Evolutionary conservation across 371 early-diverging fungal species (phyloP).

Genomic region (Apophysomyces ossiformis): DNA sequence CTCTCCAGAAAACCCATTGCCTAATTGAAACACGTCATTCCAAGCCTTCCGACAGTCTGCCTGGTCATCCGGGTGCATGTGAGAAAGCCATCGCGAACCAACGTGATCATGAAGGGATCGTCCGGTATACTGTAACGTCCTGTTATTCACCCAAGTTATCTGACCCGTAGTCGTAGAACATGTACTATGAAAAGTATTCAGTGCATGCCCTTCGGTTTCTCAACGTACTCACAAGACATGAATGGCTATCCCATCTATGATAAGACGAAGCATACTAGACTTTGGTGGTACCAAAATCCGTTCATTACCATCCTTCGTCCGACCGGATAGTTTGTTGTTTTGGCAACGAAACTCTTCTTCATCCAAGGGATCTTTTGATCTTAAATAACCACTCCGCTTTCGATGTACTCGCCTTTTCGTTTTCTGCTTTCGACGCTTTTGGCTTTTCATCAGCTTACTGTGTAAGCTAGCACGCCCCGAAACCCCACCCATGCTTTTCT

Average conservation of each 20-base stretch:
- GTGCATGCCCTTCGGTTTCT: neutral
- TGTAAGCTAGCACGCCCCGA: neutral
- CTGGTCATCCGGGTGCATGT: slow-evolving; percentile 66
- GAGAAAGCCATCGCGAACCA: slow-evolving; percentile 56
- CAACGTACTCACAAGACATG: slow-evolving; percentile 63
- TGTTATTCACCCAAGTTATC: slow-evolving; percentile 70
- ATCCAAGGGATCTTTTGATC: slow-evolving; percentile 11
- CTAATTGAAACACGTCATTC: slow-evolving; percentile 58
- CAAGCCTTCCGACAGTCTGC: slow-evolving; percentile 53
- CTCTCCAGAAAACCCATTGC: slow-evolving; percentile 64
- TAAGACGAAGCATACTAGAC: slow-evolving; percentile 57
- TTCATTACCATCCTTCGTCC: slow-evolving; percentile 25
- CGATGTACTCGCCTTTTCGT: slow-evolving; percentile 6
- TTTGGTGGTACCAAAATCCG: slow-evolving; percentile 52
- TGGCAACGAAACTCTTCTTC: slow-evolving; percentile 36
- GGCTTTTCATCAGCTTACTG: neutral
- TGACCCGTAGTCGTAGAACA: slow-evolving; percentile 57
- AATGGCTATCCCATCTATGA: slow-evolving; percentile 68
- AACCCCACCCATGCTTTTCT: neutral
- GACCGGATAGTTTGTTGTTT: slow-evolving; percentile 3
- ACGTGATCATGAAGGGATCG: slow-evolving; percentile 52
- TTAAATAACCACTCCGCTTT: neutral
- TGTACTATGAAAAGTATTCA: slow-evolving; percentile 39
- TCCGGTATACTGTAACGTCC: slow-evolving; percentile 62
- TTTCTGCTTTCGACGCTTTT: slow-evolving; percentile 1